A percentile compares a stretch with the other conserved stretches of the same genome.
phyloP scores from a whole-genome alignment of 2,329 filamentous ascomycete species.

The Stagonosporopsis chrysanthemi region DNA sequence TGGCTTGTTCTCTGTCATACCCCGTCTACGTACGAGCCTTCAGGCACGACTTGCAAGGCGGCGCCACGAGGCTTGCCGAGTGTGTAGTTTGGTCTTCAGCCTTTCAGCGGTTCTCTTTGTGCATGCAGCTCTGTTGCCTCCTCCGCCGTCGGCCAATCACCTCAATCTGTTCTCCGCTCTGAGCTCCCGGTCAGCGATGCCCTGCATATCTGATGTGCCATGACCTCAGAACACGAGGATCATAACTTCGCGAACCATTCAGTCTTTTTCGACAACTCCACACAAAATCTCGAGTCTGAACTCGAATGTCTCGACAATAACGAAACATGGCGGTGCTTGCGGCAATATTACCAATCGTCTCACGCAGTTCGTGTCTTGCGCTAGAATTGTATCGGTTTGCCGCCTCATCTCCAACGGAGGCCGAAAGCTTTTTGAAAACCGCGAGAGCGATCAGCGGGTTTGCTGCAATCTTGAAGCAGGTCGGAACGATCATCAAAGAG shows the following conservation, averaged over 20 bases:
- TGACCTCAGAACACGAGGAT: conserved; percentile 36
- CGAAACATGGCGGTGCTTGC: conserved; percentile 45
- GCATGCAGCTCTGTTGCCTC: conserved; percentile 22
- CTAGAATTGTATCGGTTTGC: conserved; percentile 45
- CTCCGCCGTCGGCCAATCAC: conserved; percentile 30
- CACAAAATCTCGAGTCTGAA: conserved; percentile 1
- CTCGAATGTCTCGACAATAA: conserved; percentile 7
- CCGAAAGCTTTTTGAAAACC: conserved; percentile 38
- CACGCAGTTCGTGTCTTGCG: conserved; percentile 44
- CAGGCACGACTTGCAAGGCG: conserved; percentile 11
- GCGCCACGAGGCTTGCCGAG: conserved; percentile 24
- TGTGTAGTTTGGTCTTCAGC: conserved; percentile 23
- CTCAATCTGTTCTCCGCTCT: conserved; percentile 25
- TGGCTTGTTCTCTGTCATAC: conserved; percentile 7
- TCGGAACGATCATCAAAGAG: conserved; percentile 49
- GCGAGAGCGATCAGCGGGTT: conserved; percentile 48
- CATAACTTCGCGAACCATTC: conserved; percentile 22
- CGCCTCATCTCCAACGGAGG: conserved; percentile 31
- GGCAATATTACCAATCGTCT: conserved; percentile 45
- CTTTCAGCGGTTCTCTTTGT: conserved; percentile 25
- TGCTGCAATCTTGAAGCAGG: conserved; percentile 48
- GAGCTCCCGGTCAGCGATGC: conserved; percentile 35
- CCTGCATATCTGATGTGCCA: conserved; percentile 34
- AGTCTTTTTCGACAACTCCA: conserved; percentile 26
- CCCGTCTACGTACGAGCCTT: conserved; percentile 7